Conservation (phyloP, 352 stramenopile genomes). For the Phytophthora pistaciae region DNA sequence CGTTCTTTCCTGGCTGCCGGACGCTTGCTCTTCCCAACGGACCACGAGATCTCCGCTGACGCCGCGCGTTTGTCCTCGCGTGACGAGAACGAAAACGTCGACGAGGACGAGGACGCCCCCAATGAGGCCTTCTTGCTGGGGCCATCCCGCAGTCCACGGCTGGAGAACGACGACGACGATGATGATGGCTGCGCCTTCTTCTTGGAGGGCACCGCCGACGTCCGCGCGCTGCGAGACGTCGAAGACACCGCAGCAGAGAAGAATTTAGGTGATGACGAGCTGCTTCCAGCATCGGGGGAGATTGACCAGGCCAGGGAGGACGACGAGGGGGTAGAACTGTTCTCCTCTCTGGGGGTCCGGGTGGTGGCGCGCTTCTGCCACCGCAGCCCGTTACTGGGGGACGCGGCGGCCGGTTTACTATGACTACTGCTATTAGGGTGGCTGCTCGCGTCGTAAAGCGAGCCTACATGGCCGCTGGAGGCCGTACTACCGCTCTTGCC, state of each 20-base stretch:
- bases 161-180: conserved; percentile 12
- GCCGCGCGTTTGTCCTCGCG: conserved; percentile 33
- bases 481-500: conserved; percentile 67
- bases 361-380: conserved; percentile 57
- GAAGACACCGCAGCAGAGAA: conserved; percentile 16
- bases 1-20: conserved; percentile 45
- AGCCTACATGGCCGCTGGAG: conserved; percentile 26
- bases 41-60: conserved; percentile 39
- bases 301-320: conserved; percentile 7
- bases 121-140: conserved; percentile 27
- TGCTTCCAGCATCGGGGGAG: not conserved
- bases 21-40: conserved; percentile 46
- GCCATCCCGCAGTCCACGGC: conserved; percentile 21
- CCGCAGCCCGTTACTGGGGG: conserved; percentile 36
- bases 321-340: not conserved
- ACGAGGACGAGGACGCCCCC: conserved; percentile 11
- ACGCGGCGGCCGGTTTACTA: conserved; percentile 29
- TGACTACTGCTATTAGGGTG: conserved; percentile 37
- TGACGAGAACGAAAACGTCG: conserved; percentile 35
- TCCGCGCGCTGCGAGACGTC: conserved; percentile 12
- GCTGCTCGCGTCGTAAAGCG: not conserved
- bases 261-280: conserved; percentile 32
- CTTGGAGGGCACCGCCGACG: conserved; percentile 18
- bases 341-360: conserved; percentile 15
- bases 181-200: conserved; percentile 27